Conservation (phyloP, 371 early-diverging fungal genomes). For the Zopfochytrium polystomum region DNA sequence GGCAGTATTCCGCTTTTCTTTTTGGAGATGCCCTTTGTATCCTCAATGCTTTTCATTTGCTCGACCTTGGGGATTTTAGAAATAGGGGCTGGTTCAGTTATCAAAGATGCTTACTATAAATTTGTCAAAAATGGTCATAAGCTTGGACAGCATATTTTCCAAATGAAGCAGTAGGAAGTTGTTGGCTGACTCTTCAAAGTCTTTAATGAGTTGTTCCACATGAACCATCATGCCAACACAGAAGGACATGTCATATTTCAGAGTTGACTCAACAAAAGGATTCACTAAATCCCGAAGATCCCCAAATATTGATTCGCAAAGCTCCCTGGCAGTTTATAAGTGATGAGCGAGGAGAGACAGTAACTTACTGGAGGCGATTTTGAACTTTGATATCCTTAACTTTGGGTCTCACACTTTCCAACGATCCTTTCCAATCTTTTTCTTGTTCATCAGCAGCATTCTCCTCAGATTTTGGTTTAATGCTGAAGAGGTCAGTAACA, state of each 20-base stretch:
- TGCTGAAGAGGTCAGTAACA: slow-evolving; percentile 73
- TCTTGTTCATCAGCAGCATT: slow-evolving; percentile 6
- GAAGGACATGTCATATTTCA: slow-evolving; percentile 56
- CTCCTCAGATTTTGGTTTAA: slow-evolving; percentile 19
- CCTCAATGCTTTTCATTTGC: slow-evolving; percentile 86
- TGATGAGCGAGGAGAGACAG: background rate
- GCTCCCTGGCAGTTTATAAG: slow-evolving; percentile 57
- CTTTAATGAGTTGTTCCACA: slow-evolving; percentile 68
- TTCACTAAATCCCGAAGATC: slow-evolving; percentile 70
- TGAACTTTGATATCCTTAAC: slow-evolving; percentile 64
- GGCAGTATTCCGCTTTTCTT: slow-evolving; percentile 83
- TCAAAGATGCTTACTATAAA: slow-evolving; percentile 60
- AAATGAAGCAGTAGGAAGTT: slow-evolving; percentile 66
- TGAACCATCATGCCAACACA: slow-evolving; percentile 80
- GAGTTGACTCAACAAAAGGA: slow-evolving; percentile 69
- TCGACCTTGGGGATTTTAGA: slow-evolving; percentile 56
- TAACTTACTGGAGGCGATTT: slow-evolving; percentile 47
- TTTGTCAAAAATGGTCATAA: slow-evolving; percentile 69
- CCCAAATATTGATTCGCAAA: slow-evolving; percentile 69
- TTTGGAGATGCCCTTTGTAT: slow-evolving; percentile 82
- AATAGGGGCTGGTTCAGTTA: slow-evolving; percentile 4
- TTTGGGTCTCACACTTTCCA: slow-evolving; percentile 39
- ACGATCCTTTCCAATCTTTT: slow-evolving; percentile 13
- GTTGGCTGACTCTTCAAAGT: slow-evolving; percentile 59
- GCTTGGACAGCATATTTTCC: slow-evolving; percentile 60